Base-by-base conservation (phyloP, 78 protist species). In the Paratrimastix pyriformis region DNA sequence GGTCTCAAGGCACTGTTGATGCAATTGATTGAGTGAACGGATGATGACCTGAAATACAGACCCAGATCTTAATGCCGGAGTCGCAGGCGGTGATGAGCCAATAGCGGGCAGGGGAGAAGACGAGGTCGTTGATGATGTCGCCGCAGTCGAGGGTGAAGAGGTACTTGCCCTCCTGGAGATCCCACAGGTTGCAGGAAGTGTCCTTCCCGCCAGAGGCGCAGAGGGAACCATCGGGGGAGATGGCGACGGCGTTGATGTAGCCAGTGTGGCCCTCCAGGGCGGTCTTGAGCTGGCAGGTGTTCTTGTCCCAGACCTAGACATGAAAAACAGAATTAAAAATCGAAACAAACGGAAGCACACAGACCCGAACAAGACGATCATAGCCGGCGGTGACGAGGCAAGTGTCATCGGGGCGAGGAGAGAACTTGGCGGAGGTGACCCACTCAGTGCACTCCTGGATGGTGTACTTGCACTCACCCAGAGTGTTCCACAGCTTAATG, bases 401-500 rank as follows among this genome's bases (percentile, higher is more conserved):
- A 7, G 6, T 8, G 58, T 3, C 4, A 4, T 54, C 37, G 4
- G 3, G 54, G 62, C 32, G 6, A 3, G 29, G 4, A 7, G 35
- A n/a, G 57, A 64, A 26, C 30, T 21, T 30, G 65, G 59, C 59
- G n/a, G 30, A 29, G 50, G 4, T 15, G 37, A 76, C 39, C 81
- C 81, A 76, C 29, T 76, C 73, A 3, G 39, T 24, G 43, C 46
- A 65, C 18, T 30, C 57, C 1, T 52, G 44, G 30, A 74, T 3
- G 32, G 32, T 44, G 33, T 80, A 8, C 45, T 32, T 73, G 48
- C 35, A 50, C 18, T 73, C 54, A 48, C 84, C 84, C 2, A 52
- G n/a, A 7, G 42, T 52, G 74, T 80, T 80, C 84, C 84, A 80
- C 13, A 55, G 9, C 24, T 32, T 4, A 42, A 80, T 80, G 71